Conservation (phyloP, 1,284 basidiomycete genomes). For the Tylopilus orsonianus region DNA sequence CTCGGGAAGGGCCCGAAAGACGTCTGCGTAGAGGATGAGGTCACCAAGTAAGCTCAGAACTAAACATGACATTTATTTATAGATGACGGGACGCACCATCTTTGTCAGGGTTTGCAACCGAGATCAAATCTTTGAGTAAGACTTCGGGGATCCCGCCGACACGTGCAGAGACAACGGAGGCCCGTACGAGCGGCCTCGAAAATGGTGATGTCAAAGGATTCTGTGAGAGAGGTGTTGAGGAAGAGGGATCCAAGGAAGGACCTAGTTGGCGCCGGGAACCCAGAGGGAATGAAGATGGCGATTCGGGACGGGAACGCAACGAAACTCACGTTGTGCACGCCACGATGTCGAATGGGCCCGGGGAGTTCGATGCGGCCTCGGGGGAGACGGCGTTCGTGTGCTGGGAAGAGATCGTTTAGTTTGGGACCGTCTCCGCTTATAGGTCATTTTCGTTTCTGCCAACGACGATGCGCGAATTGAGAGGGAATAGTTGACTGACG, state of each 20-base stretch:
- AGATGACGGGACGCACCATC: conserved; percentile 54
- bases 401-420: conserved; percentile 92
- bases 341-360: conserved; percentile 77
- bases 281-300: not conserved
- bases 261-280: conserved; percentile 44
- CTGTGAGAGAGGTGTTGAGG: conserved; percentile 94
- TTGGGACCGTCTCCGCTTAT: conserved; percentile 93
- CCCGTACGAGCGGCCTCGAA: conserved; percentile 96
- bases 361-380: conserved; percentile 91
- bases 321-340: conserved; percentile 74
- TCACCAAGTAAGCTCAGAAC: too few relatives aligned
- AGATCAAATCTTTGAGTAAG: conserved; percentile 90
- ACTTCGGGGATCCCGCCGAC: conserved; percentile 98
- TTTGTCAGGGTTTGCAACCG: conserved; percentile 89
- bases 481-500: conserved; percentile 57
- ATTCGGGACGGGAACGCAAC: not conserved
- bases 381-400: conserved; percentile 87
- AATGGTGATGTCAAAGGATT: conserved; percentile 95
- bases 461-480: not conserved
- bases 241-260: conserved; percentile 89
- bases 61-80: too few relatives aligned
- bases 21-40: conserved; percentile 63
- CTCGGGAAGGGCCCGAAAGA: conserved; percentile 81
- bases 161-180: conserved; percentile 89
- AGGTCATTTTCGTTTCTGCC: too few relatives aligned